These are phyloP conservation scores for Gymnopilus junonius DNA, from an alignment of 768 basidiomycete genomes.

Conservation along the genomic window DNA sequence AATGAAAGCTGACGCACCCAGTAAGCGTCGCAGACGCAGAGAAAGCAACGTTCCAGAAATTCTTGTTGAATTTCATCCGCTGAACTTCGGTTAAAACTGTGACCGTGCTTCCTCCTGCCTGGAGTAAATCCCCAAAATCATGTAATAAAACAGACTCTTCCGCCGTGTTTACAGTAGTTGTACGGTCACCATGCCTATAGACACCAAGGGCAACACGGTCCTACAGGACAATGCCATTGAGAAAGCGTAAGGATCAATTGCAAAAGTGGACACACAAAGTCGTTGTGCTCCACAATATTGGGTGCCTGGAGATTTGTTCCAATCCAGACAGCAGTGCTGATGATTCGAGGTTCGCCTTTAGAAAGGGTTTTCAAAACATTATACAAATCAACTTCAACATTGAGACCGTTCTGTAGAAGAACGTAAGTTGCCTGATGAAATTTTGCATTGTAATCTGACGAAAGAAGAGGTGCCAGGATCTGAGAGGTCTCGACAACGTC, in stretches of 20 bases:
- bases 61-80: constrained; percentile 63
- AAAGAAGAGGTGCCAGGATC: constrained; percentile 60
- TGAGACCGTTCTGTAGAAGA: constrained; percentile 73
- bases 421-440: constrained; percentile 62
- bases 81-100: constrained; percentile 63
- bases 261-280: constrained; percentile 45
- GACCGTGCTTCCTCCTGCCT: constrained; percentile 50
- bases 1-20: constrained; percentile 26
- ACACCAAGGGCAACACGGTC: constrained; percentile 44
- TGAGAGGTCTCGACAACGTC: constrained; percentile 61
- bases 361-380: constrained; percentile 47
- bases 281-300: constrained; percentile 54
- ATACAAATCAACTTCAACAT: constrained; percentile 71
- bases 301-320: constrained; percentile 49
- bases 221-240: background rate
- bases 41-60: constrained; percentile 66
- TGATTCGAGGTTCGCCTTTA: constrained; percentile 50
- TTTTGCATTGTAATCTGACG: constrained; percentile 45
- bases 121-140: constrained; percentile 49
- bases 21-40: constrained; percentile 57
- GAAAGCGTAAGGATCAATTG: background rate
- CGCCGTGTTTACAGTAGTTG: constrained; percentile 43
- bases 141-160: constrained; percentile 45
- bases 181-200: constrained; percentile 49
- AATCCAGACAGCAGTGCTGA: constrained; percentile 61